Evolutionary conservation across 768 basidiomycete species (phyloP), one percentile per base, ranked within the genome.

Genomic region (Melanogaster broomeanus): DNA sequence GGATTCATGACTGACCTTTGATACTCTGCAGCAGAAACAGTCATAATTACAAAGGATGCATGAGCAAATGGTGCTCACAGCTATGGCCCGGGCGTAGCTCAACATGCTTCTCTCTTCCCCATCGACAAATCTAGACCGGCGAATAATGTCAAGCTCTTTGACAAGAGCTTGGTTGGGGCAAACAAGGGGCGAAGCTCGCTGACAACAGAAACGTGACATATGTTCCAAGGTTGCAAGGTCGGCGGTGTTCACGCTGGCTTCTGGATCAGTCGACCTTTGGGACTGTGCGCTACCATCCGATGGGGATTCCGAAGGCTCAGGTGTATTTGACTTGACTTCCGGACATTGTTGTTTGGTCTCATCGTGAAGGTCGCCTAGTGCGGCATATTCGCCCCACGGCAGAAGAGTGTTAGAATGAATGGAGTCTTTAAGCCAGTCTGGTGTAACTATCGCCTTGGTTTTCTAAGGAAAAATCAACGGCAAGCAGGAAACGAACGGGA

Each of bases 71-170:
- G 38, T 25, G 68, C 83, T 57, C 62, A 87, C 86, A n/a, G 83
- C 76, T 56, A 90, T 83, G 2, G 87, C 83, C 42, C 88, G 77
- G 30, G 83, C 76, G 57, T 93, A 93, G 53, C 83, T 84, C 42
- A 93, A 68, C 35, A 84, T 82, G 58, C 86, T 89, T 25, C 81
- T 72, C 19, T 77, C 74, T 45, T 88, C 78, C 12, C 86, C 84
- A 61, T 93, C 90, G 2, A 90, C 69, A 41, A 80, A 74, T 40
- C 90, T 75, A 22, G 76, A 72, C 31, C 72, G 76, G 16, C 78
- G 77, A 27, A 93, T 76, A 16, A 87, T 67, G 25, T 76, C 77
- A 12, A 93, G 67, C 57, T 85, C 80, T n/a, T 67, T 55, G 5
- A 77, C 77, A 4, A 93, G 75, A 0, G 55, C 69, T 63, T 91